Evolutionary conservation across 768 basidiomycete genomes (phyloP), one percentile per base, ranked within the genome.

Genomic region (Kwoniella europaea): DNA sequence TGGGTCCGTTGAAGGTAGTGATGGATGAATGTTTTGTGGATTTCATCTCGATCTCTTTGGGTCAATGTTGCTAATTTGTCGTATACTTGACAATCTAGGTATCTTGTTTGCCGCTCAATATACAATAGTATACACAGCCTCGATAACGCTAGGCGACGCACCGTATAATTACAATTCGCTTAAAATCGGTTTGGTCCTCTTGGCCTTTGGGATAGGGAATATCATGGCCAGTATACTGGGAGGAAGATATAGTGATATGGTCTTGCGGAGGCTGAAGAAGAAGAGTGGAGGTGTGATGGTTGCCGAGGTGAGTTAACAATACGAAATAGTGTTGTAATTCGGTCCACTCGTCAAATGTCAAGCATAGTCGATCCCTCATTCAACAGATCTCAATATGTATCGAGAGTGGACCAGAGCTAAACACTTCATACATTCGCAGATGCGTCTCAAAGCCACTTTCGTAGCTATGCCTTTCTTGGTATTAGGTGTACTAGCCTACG

Each of bases 21-120:
- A 35, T 7, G 5, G 35, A 35, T 35, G 35, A 6, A 35, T 35
- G 5, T 35, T 35, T 35, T 35, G 35, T 35, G 35, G 35, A 35
- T 7, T 35, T 7, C 3, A 35, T 35, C 35, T 35, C 35, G 35
- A 35, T 35, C 6, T 35, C 35, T 35, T 35, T 35, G 35, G 35
- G 35, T 35, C 7, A 35, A 35, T 35, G 35, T 35, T 35, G 7
- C 35, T 35, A 35, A 35, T 35, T 35, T 1, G 35, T 50, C 46
- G 46, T 18, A 50, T 50, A 18, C 4, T 18, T 24, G n/a, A 18
- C 54, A 10, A 55, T 59, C 13, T 72, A 90, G 92, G 91, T 16
- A 78, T 92, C 24, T 83, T 90, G 12, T 94, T 91, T 76, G 90
- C 89, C 0, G 90, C 89, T 63, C 87, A 86, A 50, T 94, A 91